Percentiles rank a stretch among this genome's conserved stretches.
Conservation (phyloP, 179 eudicot genomes). For the Patellifolia procumbens region DNA sequence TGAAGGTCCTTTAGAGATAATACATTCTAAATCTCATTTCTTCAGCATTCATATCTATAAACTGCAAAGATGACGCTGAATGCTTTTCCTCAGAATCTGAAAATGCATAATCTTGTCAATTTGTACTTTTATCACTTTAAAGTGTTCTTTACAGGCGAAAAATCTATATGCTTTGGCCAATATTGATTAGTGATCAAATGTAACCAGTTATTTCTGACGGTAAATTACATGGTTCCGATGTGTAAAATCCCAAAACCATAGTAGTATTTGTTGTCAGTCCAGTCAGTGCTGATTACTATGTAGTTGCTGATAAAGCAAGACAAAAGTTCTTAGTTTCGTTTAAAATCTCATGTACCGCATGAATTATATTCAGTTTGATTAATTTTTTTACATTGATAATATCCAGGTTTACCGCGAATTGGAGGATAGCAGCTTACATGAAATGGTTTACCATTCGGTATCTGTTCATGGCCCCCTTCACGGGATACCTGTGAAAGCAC, state of each 20-base stretch:
- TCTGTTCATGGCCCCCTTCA: constrained; percentile 61
- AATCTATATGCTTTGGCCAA: not conserved
- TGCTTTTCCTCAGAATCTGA: not conserved
- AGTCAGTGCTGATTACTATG: not conserved
- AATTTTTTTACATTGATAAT: constrained; percentile 7
- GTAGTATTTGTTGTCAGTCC: not conserved
- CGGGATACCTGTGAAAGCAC: constrained; percentile 69
- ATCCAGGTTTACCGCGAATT: constrained; percentile 82
- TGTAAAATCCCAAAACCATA: not conserved
- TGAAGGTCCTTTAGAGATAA: not conserved
- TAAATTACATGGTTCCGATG: not conserved
- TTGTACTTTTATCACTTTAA: not conserved
- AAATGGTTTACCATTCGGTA: constrained; percentile 66
- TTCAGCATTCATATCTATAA: not conserved
- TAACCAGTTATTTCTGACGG: not conserved
- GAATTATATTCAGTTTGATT: constrained; percentile 16
- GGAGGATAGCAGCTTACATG: constrained; percentile 58
- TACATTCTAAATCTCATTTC: not conserved
- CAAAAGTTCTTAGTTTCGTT: not conserved
- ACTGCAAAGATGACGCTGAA: not conserved
- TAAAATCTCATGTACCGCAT: not conserved
- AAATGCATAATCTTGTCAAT: not conserved
- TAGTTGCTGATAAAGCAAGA: constrained; percentile 8
- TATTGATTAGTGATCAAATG: not conserved
- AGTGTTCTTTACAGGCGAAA: not conserved